Conservation (phyloP, 139 green algal species). For the Mesotaenium endlicherianum region DNA sequence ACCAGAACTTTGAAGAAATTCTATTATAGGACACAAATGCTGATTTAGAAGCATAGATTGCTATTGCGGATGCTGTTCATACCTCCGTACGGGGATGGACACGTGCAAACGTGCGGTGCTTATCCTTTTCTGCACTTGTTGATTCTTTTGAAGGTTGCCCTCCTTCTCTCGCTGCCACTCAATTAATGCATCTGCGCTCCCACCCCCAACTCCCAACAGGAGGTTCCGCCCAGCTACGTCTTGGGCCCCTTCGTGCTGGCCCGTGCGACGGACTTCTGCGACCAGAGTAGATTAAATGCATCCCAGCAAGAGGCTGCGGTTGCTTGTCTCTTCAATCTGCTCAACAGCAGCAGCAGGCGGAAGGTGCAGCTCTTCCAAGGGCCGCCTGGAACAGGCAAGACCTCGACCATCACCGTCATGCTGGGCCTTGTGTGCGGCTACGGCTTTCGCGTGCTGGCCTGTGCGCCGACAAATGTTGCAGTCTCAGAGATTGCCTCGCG, state of each 20-base stretch:
- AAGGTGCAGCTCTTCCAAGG: conserved; percentile 43
- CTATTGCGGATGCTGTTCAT: no score
- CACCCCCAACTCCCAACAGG: background rate
- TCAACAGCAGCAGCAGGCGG: background rate
- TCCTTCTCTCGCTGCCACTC: no score
- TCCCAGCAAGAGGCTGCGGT: background rate
- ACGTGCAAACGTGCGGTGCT: no score
- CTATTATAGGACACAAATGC: no score
- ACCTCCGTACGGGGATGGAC: no score
- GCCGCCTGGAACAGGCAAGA: conserved; percentile 48
- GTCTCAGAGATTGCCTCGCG: conserved; percentile 22
- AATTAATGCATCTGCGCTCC: background rate
- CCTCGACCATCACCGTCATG: conserved; percentile 2
- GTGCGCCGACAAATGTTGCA: conserved; percentile 44
- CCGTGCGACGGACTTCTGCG: background rate
- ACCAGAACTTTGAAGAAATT: no score
- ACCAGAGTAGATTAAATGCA: no score
- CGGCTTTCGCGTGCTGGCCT: conserved; percentile 25
- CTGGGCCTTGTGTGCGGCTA: background rate
- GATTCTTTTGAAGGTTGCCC: no score
- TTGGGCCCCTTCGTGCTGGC: background rate
- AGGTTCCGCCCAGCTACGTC: background rate
- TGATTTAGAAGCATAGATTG: no score
- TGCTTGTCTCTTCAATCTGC: no score
- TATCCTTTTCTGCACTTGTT: no score